Evolutionary conservation across 352 stramenopile species (phyloP).

Genomic region (Pythium insidiosum): DNA sequence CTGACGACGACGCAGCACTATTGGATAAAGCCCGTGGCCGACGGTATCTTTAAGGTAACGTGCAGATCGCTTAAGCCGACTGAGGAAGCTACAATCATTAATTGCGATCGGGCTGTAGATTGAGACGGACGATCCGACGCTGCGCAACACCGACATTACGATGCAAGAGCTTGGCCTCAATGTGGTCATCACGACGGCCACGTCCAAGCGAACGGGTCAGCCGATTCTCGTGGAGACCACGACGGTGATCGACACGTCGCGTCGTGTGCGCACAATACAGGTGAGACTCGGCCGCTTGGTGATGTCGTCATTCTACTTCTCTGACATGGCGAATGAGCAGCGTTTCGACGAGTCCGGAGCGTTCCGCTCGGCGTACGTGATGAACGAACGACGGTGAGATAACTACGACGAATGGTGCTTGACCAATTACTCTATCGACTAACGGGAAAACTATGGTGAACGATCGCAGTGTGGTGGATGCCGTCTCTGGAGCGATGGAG

Average conservation of each 20-base stretch:
- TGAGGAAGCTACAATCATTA: not conserved
- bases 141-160: slow-evolving; percentile 74
- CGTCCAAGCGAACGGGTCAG: slow-evolving; percentile 76
- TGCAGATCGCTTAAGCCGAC: not conserved
- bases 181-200: slow-evolving; percentile 79
- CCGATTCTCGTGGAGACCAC: slow-evolving; percentile 83
- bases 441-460: not conserved
- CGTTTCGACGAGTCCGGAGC: slow-evolving; percentile 80
- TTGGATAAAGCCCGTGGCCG: slow-evolving; percentile 83
- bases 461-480: slow-evolving; percentile 57
- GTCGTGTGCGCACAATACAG: slow-evolving; percentile 75
- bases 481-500: slow-evolving; percentile 82
- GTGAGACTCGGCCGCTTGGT: no score
- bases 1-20: slow-evolving; percentile 84
- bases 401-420: not conserved
- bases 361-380: slow-evolving; percentile 84
- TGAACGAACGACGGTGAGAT: slow-evolving; percentile 70
- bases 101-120: slow-evolving; percentile 23
- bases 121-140: slow-evolving; percentile 73
- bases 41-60: slow-evolving; percentile 72
- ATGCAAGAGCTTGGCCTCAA: slow-evolving; percentile 83
- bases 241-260: slow-evolving; percentile 72
- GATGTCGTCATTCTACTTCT: no score
- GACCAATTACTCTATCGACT: not conserved
- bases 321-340: no score